A percentile compares a stretch with the other conserved stretches of the same genome.
These are phyloP conservation scores for Cucurbita argyrosperma DNA, from an alignment of 306 rosid genomes.

Conservation along the genomic window DNA sequence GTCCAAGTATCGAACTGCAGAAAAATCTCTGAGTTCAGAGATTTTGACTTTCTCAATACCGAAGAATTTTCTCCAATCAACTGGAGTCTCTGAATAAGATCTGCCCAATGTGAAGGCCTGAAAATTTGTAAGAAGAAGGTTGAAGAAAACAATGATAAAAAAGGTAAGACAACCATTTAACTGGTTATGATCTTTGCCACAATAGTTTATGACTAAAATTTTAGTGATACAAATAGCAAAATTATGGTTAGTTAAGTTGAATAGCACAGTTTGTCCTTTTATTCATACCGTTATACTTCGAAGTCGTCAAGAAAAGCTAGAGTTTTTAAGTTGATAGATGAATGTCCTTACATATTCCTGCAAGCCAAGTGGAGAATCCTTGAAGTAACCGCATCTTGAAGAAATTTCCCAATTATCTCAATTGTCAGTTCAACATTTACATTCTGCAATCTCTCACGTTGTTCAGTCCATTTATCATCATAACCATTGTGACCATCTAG, in stretches of 20 bases:
- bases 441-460: slow-evolving; percentile 37
- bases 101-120: slow-evolving; percentile 74
- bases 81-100: slow-evolving; percentile 44
- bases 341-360: slow-evolving; percentile 50
- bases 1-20: slow-evolving; percentile 34
- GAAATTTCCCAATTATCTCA: slow-evolving; percentile 70
- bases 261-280: neutral
- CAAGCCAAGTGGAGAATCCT: slow-evolving; percentile 69
- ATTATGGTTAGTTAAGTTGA: neutral
- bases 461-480: slow-evolving; percentile 40
- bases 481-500: slow-evolving; percentile 35
- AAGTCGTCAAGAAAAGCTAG: neutral
- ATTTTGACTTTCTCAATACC: slow-evolving; percentile 57
- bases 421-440: slow-evolving; percentile 53
- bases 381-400: slow-evolving; percentile 44
- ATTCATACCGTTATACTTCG: neutral
- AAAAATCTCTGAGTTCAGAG: slow-evolving; percentile 43
- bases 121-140: slow-evolving; percentile 13
- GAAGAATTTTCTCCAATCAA: slow-evolving; percentile 56
- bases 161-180: neutral
- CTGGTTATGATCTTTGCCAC: neutral
- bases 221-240: neutral
- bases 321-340: neutral
- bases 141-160: neutral
- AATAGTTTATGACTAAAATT: neutral